Base-by-base conservation (phyloP, 352 stramenopile genomes). In the Discostella stelligera region DNA sequence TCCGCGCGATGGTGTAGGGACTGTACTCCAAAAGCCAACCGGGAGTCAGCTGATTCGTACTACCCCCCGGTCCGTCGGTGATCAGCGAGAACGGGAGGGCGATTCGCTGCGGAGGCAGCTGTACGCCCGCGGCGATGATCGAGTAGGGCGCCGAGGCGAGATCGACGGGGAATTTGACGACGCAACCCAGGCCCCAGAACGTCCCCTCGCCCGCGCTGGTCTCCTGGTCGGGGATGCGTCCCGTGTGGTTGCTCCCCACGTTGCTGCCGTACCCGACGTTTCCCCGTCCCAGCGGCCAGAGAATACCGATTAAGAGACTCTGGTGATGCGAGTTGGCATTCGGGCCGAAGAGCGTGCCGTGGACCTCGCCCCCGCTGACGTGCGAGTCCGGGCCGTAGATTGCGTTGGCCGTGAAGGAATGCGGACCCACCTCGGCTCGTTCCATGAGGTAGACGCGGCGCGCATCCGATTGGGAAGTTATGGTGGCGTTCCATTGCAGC, bases 171-270 rank as follows among this genome's bases (percentile, higher is more conserved):
- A 97, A 98, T 84, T 98, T 98, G 61, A 98, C 84, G 62, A 95
- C 95, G 71, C 88, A 96, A 8, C 90, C 92, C 7, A 98, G 85
- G 0, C 96, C 96, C 82, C 96, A 99, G 83, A 99, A 99, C 65
- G 54, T 79, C 3, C 96, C 96, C 81, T 99, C 96, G 1, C 96
- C 96, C 0, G 91, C 89, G 48, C 95, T 91, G 1, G 96, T 86
- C 82, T 99, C 96, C 82, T 95, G 91, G 83, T 95, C 92, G 0
- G 91, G 89, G 4, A 92, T 71, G 21, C 90, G 56, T 18, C 90
- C 90, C 2, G 96, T 99, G 83, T 99, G 96, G 81, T 99, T 99
- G 65, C 94, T 98, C 49, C 96, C 96, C 23, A 98, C 95, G 74
- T 98, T 98, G 55, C 95, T 95, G 25, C 87, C 87, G 70, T 92